Base-by-base conservation (phyloP, 2,329 filamentous ascomycete genomes). In the Magnaporthiopsis poae region DNA sequence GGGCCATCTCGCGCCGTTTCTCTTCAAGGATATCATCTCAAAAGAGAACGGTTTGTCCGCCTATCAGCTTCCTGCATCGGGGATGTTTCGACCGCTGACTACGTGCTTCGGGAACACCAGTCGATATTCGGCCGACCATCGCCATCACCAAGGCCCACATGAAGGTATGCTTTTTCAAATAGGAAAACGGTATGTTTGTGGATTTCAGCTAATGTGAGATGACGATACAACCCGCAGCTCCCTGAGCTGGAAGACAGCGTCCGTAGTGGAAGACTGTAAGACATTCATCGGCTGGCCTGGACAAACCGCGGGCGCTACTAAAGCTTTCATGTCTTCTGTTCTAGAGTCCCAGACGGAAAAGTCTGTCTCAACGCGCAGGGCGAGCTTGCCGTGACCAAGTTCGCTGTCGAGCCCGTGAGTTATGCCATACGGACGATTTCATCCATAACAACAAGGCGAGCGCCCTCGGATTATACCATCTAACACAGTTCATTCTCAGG, bases 221-320 rank as follows among this genome's bases (percentile, higher is more conserved):
- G 31, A 2, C 60, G 1, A 29, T 29, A 5, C 63, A 15, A 9
- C 25, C n/a, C 27, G 39, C 68, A 86, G 80, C 81, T 98, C n/a
- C 92, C 95, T 0, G 95, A 99, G 76, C 86, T 99, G 60, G 92
- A 94, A 71, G 89, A 96, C 36, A 95, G 91, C 70, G 92, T 99
- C 3, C 87, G 85, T 67, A 84, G 84, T 63, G 94, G 94, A 4
- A 85, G 92, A 70, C 81, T 98, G 80, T 85, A 75, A 72, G 64
- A 25, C 25, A 33, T 9, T n/a, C 46, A 56, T 9, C 46, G 5
- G 21, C 46, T n/a, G 46, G 21, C 21, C n/a, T n/a, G 21, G 46
- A 25, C 21, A 11, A 7, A n/a, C n/a, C 46, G 1, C n/a, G 21
- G 11, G n/a, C 21, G n/a, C 21, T 8, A n/a, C 46, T 56, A 25